A percentile compares a stretch with the other conserved stretches of the same genome.
Evolutionary conservation across 164 flowering plant species (phyloP).

Genomic region (Annona squamosa): DNA sequence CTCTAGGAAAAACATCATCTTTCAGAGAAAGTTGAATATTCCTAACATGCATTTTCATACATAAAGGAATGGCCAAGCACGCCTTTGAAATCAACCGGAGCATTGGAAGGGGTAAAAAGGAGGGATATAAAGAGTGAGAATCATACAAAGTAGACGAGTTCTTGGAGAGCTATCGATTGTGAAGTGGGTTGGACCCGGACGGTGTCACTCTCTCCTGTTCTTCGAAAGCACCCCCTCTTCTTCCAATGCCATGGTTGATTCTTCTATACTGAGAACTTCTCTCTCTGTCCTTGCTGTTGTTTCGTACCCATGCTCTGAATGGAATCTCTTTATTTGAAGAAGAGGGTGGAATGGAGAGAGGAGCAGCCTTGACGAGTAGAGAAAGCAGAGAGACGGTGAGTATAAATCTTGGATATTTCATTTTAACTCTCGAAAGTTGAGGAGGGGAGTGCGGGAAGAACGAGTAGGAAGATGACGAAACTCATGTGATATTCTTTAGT

Average conservation of each 20-base stretch:
- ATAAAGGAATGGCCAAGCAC: too few species aligned
- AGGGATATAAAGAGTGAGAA: neutral
- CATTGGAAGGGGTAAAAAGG: neutral
- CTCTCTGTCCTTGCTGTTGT: constrained; percentile 3
- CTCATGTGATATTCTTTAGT: neutral
- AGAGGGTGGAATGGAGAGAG: neutral
- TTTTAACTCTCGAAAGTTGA: neutral
- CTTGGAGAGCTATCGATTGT: constrained; percentile 17
- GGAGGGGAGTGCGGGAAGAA: neutral
- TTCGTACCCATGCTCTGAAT: constrained; percentile 5
- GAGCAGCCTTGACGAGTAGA: constrained; percentile 10
- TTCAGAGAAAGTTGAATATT: too few species aligned
- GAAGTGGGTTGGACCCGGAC: constrained; percentile 26
- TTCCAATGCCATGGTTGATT: neutral
- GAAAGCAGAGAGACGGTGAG: constrained; percentile 8
- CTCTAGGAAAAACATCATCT: too few species aligned
- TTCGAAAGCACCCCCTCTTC: constrained; percentile 4
- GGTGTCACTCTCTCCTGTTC: constrained; percentile 25
- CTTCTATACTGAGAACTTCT: constrained; percentile 13
- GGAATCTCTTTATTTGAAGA: neutral
- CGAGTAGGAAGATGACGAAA: neutral
- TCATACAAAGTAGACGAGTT: neutral
- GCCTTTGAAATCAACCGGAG: too few species aligned
- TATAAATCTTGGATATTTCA: constrained; percentile 5
- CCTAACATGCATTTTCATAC: too few species aligned